These are phyloP conservation scores for Fomitiporia mediterranea DNA, from an alignment of 1,284 basidiomycete genomes.

Conservation along the genomic window DNA sequence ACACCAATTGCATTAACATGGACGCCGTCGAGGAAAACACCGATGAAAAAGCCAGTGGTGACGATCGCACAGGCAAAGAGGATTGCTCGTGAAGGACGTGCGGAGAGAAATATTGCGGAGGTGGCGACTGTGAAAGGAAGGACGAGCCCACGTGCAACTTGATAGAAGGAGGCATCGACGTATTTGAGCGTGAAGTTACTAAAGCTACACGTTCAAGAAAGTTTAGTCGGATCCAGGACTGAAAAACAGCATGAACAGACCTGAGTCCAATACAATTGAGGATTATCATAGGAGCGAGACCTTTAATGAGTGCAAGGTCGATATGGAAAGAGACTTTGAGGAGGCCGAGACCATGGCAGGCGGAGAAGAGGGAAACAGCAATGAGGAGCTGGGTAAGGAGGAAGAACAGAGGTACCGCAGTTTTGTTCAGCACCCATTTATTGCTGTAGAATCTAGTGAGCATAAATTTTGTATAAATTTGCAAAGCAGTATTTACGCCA, in stretches of 20 bases:
- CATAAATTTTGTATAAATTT: neutral
- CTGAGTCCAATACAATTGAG: slow-evolving; percentile 79
- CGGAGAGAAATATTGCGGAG: slow-evolving; percentile 65
- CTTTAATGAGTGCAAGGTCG: slow-evolving; percentile 59
- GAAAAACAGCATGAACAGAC: slow-evolving; percentile 35
- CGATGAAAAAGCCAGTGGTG: slow-evolving; percentile 80
- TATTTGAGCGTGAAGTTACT: slow-evolving; percentile 90
- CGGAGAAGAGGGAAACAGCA: slow-evolving; percentile 69
- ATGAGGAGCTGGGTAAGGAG: slow-evolving; percentile 76
- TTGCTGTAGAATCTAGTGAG: slow-evolving; percentile 43
- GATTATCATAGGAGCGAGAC: slow-evolving; percentile 65
- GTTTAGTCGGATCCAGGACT: neutral
- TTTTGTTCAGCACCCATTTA: slow-evolving; percentile 74
- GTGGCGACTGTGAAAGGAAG: slow-evolving; percentile 83
- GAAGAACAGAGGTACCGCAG: slow-evolving; percentile 77
- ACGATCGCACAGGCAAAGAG: slow-evolving; percentile 69
- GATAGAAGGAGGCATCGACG: slow-evolving; percentile 90
- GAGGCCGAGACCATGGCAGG: slow-evolving; percentile 56
- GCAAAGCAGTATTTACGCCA: slow-evolving; percentile 51
- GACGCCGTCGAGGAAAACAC: slow-evolving; percentile 74
- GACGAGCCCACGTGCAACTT: slow-evolving; percentile 82
- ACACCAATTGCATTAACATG: slow-evolving; percentile 60
- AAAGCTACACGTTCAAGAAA: slow-evolving; percentile 44
- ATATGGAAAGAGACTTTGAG: slow-evolving; percentile 58
- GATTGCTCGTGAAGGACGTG: slow-evolving; percentile 69